A percentile compares a stretch with the other conserved stretches of the same genome.
Conservation (phyloP, 805 yeast species). For the Nakazawaea anatomiae region DNA sequence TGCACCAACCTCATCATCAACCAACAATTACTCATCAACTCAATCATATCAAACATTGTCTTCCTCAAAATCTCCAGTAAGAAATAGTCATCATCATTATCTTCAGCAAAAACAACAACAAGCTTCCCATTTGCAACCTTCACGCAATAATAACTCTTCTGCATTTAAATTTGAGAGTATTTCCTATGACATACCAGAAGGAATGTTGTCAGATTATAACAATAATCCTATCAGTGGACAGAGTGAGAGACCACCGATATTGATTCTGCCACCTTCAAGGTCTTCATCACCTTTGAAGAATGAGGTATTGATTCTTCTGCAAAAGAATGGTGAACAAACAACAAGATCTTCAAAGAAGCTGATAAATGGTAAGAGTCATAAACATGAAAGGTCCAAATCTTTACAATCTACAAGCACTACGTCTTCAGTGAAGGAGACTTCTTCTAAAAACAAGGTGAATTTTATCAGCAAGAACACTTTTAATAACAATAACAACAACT, state of each 20-base stretch:
- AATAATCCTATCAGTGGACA: background rate
- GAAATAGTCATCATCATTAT: conserved; percentile 1
- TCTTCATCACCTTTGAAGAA: conserved; percentile 10
- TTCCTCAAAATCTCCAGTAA: background rate
- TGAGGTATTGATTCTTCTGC: background rate
- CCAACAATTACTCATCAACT: background rate
- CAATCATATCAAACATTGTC: background rate
- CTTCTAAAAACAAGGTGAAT: background rate
- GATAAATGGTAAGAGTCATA: background rate
- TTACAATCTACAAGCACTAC: background rate
- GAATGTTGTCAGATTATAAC: conserved; percentile 1
- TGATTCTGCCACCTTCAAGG: background rate
- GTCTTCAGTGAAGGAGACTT: background rate
- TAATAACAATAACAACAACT: background rate
- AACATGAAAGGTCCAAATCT: conserved; percentile 2
- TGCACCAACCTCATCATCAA: background rate
- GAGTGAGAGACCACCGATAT: conserved; percentile 1
- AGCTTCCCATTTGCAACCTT: no score
- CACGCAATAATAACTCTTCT: background rate
- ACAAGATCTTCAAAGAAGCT: background rate
- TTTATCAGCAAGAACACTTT: background rate
- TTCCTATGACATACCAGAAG: conserved; percentile 23
- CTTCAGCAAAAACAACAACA: background rate
- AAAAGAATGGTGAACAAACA: background rate
- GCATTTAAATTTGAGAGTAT: conserved; percentile 28